Evolutionary conservation across 2,329 filamentous ascomycete species (phyloP).

Genomic region (Xylariaceae sp.): DNA sequence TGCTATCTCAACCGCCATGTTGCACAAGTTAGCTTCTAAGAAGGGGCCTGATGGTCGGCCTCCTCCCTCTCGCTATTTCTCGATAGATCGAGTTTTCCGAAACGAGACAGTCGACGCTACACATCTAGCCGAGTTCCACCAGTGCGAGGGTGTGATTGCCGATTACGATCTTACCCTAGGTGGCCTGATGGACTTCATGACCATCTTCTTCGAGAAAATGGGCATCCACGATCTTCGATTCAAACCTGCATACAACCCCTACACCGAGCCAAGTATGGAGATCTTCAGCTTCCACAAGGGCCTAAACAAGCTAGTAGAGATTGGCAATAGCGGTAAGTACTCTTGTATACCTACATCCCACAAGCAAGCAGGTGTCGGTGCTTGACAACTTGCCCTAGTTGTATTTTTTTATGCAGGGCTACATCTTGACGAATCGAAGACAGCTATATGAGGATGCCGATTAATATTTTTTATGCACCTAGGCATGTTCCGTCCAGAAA

Average conservation of each 20-base stretch:
- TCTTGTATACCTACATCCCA: neutral
- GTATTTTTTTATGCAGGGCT: neutral
- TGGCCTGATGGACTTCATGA: constrained; percentile 88
- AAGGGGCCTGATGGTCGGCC: constrained; percentile 69
- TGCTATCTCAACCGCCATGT: constrained; percentile 35
- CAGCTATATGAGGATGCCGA: neutral
- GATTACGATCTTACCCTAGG: constrained; percentile 93
- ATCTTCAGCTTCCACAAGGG: constrained; percentile 72
- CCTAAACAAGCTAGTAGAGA: constrained; percentile 90
- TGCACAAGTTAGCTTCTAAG: constrained; percentile 53
- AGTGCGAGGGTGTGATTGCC: constrained; percentile 97
- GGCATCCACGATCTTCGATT: constrained; percentile 80
- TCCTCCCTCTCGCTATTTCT: constrained; percentile 89
- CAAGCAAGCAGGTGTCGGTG: neutral
- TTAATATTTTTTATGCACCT: neutral
- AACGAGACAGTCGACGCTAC: constrained; percentile 87
- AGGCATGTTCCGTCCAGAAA: constrained; percentile 96
- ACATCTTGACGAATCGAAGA: neutral
- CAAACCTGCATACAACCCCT: constrained; percentile 92
- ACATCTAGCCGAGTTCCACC: constrained; percentile 97
- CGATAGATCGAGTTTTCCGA: constrained; percentile 94
- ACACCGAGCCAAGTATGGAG: constrained; percentile 97
- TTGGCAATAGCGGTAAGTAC: constrained; percentile 79
- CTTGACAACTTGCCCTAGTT: neutral
- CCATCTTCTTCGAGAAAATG: constrained; percentile 96